These are phyloP conservation scores for Pinus taeda DNA, from an alignment of 75 land plant genomes.

Conservation along the genomic window DNA sequence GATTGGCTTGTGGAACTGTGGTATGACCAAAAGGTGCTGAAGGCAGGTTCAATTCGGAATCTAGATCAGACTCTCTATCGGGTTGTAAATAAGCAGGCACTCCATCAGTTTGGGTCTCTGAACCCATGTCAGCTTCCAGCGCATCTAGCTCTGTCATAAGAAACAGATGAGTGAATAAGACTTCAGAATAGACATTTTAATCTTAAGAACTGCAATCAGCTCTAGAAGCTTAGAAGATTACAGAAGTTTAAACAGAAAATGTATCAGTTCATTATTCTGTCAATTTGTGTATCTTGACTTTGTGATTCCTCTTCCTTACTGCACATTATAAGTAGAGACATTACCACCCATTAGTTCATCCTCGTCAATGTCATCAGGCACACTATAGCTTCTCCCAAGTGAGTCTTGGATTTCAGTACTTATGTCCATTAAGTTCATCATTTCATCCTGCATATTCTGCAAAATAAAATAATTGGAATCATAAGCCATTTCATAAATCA, in stretches of 20 bases:
- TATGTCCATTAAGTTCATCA: slow-evolving; percentile 98
- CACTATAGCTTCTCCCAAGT: slow-evolving; percentile 95
- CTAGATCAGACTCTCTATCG: slow-evolving; percentile 80
- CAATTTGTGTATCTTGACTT: too few relatives aligned
- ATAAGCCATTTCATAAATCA: not conserved
- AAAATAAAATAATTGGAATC: not conserved
- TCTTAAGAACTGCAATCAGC: not conserved
- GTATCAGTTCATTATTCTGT: too few relatives aligned
- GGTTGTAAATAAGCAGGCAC: slow-evolving; percentile 95
- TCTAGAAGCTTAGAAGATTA: too few relatives aligned
- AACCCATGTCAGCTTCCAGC: slow-evolving; percentile 93
- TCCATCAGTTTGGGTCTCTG: slow-evolving; percentile 63
- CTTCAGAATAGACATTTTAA: not conserved
- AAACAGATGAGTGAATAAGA: not conserved
- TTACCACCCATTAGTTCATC: slow-evolving; percentile 99
- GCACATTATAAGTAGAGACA: slow-evolving; percentile 1
- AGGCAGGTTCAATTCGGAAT: slow-evolving; percentile 84
- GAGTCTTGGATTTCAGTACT: slow-evolving; percentile 98
- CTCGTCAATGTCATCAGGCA: slow-evolving; percentile 99
- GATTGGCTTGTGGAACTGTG: slow-evolving; percentile 43
- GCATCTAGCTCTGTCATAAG: slow-evolving; percentile 84
- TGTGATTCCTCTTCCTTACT: not conserved
- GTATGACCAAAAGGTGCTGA: slow-evolving; percentile 77
- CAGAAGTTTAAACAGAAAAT: too few relatives aligned
- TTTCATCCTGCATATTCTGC: slow-evolving; percentile 98